Evolutionary conservation across 345 rosid species (phyloP).

Genomic region (Psidium guajava): DNA sequence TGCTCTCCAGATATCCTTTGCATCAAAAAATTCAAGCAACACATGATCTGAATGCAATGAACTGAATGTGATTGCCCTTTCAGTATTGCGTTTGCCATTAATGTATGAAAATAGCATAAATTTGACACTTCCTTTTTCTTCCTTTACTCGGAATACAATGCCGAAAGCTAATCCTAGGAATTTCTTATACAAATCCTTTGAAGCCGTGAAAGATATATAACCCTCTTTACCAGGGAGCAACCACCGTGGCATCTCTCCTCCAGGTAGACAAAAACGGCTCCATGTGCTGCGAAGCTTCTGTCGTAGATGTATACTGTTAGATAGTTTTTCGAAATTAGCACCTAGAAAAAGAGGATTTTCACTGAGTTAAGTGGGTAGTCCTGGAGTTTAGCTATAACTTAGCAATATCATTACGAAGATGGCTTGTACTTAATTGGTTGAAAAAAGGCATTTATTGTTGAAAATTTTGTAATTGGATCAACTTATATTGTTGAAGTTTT

Average conservation of each 20-base stretch:
- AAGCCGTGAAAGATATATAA: not conserved
- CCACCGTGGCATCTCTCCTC: not conserved
- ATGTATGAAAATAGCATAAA: no score
- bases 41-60: no score
- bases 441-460: accelerated
- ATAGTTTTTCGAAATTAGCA: not conserved
- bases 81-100: no score
- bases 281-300: accelerated
- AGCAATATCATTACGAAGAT: not conserved
- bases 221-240: not conserved
- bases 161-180: accelerated
- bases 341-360: not conserved
- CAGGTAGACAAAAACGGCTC: accelerated
- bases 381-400: not conserved
- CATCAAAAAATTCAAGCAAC: no score
- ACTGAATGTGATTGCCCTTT: no score
- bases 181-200: not conserved
- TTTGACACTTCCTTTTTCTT: not conserved
- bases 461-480: not conserved
- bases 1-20: accelerated
- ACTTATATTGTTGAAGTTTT: not conserved
- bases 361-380: not conserved
- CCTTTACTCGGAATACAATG: accelerated
- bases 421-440: not conserved
- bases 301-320: not conserved